phyloP scores from a whole-genome alignment of 1,139 yeast species.

The Zygosaccharomyces pseudobailii region DNA sequence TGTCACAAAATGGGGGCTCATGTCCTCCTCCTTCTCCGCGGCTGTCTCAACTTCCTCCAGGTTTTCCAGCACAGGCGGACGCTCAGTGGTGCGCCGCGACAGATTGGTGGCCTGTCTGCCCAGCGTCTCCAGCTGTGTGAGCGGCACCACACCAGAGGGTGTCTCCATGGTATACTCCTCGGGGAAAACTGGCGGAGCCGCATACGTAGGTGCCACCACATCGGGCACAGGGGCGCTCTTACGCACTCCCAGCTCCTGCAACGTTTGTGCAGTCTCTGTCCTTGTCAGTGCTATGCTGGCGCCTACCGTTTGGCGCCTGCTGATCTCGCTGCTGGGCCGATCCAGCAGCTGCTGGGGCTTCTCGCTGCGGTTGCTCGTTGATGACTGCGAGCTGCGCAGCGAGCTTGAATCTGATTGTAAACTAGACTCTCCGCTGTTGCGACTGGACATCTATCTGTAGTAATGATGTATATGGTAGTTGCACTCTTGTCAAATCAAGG shows the following conservation, averaged over 20 bases:
- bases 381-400: background rate
- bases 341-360: constrained; percentile 2
- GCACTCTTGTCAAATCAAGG: too few species aligned
- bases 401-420: background rate
- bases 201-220: constrained; percentile 50
- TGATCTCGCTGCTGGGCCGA: background rate
- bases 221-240: constrained; percentile 51
- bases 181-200: constrained; percentile 70
- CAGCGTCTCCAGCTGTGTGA: constrained; percentile 58
- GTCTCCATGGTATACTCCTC: constrained; percentile 89
- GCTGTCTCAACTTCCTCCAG: constrained; percentile 8
- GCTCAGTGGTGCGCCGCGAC: constrained; percentile 26
- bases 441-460: background rate
- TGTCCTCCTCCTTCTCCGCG: constrained; percentile 17
- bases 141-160: constrained; percentile 79
- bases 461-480: background rate
- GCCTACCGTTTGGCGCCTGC: constrained; percentile 3
- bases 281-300: constrained; percentile 38
- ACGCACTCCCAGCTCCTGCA: constrained; percentile 58
- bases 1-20: constrained; percentile 75
- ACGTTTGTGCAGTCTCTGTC: constrained; percentile 69
- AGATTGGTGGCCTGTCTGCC: constrained; percentile 53
- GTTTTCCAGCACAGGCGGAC: constrained; percentile 7
- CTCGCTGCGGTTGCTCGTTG: background rate
- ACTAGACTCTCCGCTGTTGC: background rate